phyloP scores from a whole-genome alignment of 1,284 basidiomycete genomes.

The Puccinia triticina region DNA sequence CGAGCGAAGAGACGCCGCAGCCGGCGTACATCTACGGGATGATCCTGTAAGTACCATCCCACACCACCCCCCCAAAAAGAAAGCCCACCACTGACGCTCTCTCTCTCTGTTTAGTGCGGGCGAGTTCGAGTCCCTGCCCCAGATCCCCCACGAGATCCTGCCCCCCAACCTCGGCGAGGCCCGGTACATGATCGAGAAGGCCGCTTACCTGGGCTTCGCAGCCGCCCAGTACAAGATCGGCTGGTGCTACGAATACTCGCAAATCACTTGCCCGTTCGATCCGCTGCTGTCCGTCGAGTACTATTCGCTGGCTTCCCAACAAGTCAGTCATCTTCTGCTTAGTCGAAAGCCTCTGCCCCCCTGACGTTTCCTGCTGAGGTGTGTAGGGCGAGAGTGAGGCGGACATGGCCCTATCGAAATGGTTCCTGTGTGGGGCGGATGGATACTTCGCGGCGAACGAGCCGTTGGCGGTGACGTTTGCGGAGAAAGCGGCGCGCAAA shows the following conservation, averaged over 20 bases:
- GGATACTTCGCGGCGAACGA: slow-evolving; percentile 86
- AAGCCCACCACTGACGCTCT: slow-evolving; percentile 62
- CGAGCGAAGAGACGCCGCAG: slow-evolving; percentile 73
- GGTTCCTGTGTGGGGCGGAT: slow-evolving; percentile 87
- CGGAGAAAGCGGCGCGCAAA: slow-evolving; percentile 82
- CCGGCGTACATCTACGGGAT: slow-evolving; percentile 80
- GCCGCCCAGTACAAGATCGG: slow-evolving; percentile 93
- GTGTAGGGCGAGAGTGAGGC: slow-evolving; percentile 76
- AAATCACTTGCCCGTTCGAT: slow-evolving; percentile 82
- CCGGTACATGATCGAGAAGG: slow-evolving; percentile 68
- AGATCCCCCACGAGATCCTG: slow-evolving; percentile 66
- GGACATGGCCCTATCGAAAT: slow-evolving; percentile 92
- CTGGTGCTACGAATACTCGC: slow-evolving; percentile 86
- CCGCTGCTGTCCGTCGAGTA: slow-evolving; percentile 88
- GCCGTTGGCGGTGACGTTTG: slow-evolving; percentile 80
- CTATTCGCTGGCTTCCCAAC: slow-evolving; percentile 79
- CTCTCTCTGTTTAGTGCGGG: slow-evolving; percentile 62
- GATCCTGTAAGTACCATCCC: slow-evolving; percentile 73
- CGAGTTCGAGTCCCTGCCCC: slow-evolving; percentile 57
- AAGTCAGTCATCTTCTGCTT: slow-evolving; percentile 56
- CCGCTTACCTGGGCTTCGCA: slow-evolving; percentile 81
- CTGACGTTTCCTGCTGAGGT: neutral
- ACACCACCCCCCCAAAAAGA: slow-evolving; percentile 62
- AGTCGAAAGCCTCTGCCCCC: neutral
- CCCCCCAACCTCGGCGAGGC: slow-evolving; percentile 52